Percentiles rank a stretch among this genome's conserved stretches.
These are phyloP conservation scores for Candida hispaniensis DNA, from an alignment of 805 yeast species.

Conservation along the genomic window DNA sequence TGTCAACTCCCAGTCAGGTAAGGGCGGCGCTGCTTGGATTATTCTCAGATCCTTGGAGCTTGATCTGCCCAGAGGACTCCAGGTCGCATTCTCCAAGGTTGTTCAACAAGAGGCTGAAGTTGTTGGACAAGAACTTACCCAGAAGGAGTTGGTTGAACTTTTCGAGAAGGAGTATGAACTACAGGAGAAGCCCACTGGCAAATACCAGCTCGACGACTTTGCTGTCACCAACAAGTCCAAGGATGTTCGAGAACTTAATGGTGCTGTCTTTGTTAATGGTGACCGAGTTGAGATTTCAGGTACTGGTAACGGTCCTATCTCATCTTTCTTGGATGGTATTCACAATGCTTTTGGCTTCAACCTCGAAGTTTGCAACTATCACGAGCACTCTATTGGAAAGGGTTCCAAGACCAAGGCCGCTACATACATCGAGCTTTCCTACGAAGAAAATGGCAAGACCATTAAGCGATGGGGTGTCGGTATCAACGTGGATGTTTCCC, in stretches of 20 bases:
- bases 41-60: conserved; percentile 63
- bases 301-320: conserved; percentile 72
- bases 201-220: conserved; percentile 37
- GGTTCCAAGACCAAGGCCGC: conserved; percentile 68
- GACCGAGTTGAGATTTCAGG: conserved; percentile 39
- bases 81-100: conserved; percentile 59
- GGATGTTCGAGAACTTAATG: conserved; percentile 37
- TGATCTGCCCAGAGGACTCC: conserved; percentile 73
- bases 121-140: conserved; percentile 59
- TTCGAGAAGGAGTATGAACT: conserved; percentile 52
- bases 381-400: conserved; percentile 70
- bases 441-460: conserved; percentile 35
- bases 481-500: conserved; percentile 78
- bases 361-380: conserved; percentile 57
- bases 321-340: conserved; percentile 59
- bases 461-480: conserved; percentile 78
- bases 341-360: conserved; percentile 37
- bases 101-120: conserved; percentile 63
- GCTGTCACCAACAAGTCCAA: conserved; percentile 35
- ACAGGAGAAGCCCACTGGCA: conserved; percentile 23
- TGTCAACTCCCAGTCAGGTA: conserved; percentile 80
- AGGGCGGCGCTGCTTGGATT: conserved; percentile 87
- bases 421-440: conserved; percentile 56
- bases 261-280: conserved; percentile 41
- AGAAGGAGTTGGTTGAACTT: conserved; percentile 51